Percentiles rank a stretch among this genome's conserved stretches.
Conservation (phyloP, 495 filamentous ascomycete genomes). For the Neurospora pannonica region DNA sequence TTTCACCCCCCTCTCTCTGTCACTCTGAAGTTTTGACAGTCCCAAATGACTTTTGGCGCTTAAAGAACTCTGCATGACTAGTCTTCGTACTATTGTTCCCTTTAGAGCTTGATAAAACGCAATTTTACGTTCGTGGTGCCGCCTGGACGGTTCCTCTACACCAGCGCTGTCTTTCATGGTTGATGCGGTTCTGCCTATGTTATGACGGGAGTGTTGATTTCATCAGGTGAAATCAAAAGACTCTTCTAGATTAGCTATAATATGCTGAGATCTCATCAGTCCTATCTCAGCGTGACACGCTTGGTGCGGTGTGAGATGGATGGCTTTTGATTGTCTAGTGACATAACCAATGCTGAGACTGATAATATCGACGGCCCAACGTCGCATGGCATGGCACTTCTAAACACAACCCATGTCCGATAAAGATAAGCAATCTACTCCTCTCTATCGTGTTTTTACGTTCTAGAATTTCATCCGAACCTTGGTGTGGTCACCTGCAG, state of each 20-base stretch:
- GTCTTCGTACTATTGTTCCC: fast-evolving
- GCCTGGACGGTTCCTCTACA: background rate
- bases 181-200: background rate
- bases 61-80: background rate
- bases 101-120: background rate
- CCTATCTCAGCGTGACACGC: background rate
- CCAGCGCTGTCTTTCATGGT: background rate
- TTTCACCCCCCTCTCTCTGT: background rate
- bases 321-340: background rate
- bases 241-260: background rate
- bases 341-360: background rate
- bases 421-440: background rate
- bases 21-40: background rate
- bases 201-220: background rate
- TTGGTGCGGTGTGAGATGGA: background rate
- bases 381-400: background rate
- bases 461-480: background rate
- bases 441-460: background rate
- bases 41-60: background rate
- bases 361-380: background rate
- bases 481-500: background rate
- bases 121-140: background rate
- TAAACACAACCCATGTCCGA: background rate
- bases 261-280: background rate
- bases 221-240: background rate